phyloP scores from a whole-genome alignment of 768 basidiomycete genomes.

The Arthromyces matolae region DNA sequence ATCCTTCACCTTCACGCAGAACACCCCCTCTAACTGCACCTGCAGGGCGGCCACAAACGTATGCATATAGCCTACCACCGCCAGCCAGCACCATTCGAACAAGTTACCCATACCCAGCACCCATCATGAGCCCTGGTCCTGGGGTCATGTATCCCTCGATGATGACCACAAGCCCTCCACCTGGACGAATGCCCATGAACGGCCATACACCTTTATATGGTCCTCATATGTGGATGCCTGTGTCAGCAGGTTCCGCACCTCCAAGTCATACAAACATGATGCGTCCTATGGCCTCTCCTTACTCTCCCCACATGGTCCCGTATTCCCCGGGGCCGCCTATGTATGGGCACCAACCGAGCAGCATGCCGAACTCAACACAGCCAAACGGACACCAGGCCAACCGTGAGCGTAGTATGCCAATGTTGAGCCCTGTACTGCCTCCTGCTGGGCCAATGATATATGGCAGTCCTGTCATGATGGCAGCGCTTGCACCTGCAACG shows the following conservation, averaged over 20 bases:
- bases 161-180: constrained; percentile 60
- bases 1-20: constrained; percentile 39
- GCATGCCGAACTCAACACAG: constrained; percentile 39
- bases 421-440: constrained; percentile 74
- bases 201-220: constrained; percentile 59
- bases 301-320: constrained; percentile 59
- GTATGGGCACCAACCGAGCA: constrained; percentile 45
- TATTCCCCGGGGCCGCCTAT: constrained; percentile 54
- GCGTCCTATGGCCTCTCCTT: constrained; percentile 58
- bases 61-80: constrained; percentile 40
- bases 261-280: constrained; percentile 52
- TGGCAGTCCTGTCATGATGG: constrained; percentile 69
- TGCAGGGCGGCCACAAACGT: constrained; percentile 40
- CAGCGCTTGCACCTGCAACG: constrained; percentile 42
- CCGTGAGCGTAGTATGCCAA: constrained; percentile 51
- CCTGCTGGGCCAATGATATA: constrained; percentile 61
- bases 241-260: constrained; percentile 40
- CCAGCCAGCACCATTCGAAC: constrained; percentile 52
- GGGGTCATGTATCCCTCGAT: constrained; percentile 61
- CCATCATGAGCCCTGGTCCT: constrained; percentile 69
- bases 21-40: constrained; percentile 48
- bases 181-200: constrained; percentile 56
- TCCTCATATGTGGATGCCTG: constrained; percentile 64
- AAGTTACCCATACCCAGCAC: constrained; percentile 61
- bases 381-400: constrained; percentile 33